phyloP scores from a whole-genome alignment of 2,329 filamentous ascomycete species.

The Rhinocladiella similis region DNA sequence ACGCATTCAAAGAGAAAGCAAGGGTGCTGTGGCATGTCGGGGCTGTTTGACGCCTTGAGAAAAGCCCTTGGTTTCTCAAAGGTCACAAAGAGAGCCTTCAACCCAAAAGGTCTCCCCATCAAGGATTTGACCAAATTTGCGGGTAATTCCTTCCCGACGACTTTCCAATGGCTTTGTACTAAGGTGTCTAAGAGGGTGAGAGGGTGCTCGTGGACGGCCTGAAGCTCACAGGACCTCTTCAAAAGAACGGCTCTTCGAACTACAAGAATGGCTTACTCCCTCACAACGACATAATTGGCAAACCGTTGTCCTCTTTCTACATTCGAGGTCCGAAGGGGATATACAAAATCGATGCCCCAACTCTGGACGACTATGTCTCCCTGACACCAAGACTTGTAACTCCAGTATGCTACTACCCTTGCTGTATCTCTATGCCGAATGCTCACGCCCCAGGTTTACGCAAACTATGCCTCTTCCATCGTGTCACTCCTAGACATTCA shows the following conservation, averaged over 20 bases:
- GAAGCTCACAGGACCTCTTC: conserved; percentile 45
- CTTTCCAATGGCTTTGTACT: neutral
- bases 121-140: conserved; percentile 16
- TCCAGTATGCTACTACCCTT: conserved; percentile 55
- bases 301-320: conserved; percentile 33
- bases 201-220: conserved; percentile 42
- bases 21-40: conserved; percentile 17
- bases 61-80: conserved; percentile 14
- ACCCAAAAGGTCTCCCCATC: neutral
- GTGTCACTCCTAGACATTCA: conserved; percentile 76
- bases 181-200: conserved; percentile 41
- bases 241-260: conserved; percentile 36
- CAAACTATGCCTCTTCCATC: conserved; percentile 72
- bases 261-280: conserved; percentile 34
- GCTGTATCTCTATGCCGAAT: neutral
- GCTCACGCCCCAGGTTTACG: conserved; percentile 60
- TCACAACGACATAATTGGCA: conserved; percentile 64
- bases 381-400: conserved; percentile 71
- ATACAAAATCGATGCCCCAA: conserved; percentile 45
- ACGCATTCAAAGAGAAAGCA: neutral
- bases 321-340: conserved; percentile 15
- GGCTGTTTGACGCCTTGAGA: conserved; percentile 9
- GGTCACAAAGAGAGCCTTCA: neutral
- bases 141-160: conserved; percentile 1
- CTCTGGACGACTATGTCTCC: conserved; percentile 71